These are phyloP conservation scores for Brassica carinata DNA, from an alignment of 345 rosid species.

Conservation along the genomic window DNA sequence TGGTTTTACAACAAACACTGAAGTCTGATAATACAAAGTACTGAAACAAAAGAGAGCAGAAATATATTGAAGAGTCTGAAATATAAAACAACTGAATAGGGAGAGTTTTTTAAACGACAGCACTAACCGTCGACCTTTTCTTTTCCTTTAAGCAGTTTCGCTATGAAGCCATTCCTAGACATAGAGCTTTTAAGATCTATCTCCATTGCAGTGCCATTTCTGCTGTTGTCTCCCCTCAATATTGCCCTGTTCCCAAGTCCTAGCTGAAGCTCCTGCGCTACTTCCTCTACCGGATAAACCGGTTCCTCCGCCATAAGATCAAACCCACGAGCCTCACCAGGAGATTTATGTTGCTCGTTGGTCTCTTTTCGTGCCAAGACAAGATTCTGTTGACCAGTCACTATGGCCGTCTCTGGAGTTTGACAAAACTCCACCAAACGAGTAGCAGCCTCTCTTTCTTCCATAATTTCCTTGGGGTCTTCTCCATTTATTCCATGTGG, in stretches of 20 bases:
- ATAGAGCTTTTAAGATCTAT: not conserved
- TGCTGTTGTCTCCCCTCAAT: conserved; percentile 7
- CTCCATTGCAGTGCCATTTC: not conserved
- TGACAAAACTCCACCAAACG: conserved; percentile 37
- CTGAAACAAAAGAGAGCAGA: not conserved
- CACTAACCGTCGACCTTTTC: conserved; percentile 5
- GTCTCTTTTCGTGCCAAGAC: conserved; percentile 33
- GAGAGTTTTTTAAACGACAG: not conserved
- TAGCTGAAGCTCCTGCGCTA: conserved; percentile 33
- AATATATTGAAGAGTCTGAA: not conserved
- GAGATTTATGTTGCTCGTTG: conserved; percentile 13
- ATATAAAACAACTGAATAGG: not conserved
- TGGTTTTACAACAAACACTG: not conserved
- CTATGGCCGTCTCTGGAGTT: conserved; percentile 13
- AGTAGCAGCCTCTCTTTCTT: conserved; percentile 23
- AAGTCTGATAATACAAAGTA: not conserved
- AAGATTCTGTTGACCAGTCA: conserved; percentile 29
- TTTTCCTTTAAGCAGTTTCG: conserved; percentile 20
- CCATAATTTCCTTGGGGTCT: conserved; percentile 33
- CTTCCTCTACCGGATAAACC: conserved; percentile 31
- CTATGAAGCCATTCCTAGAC: conserved; percentile 23
- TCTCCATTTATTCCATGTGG: conserved; percentile 22
- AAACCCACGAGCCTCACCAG: conserved; percentile 36
- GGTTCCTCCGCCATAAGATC: conserved; percentile 25
- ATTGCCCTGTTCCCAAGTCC: conserved; percentile 41